These are phyloP conservation scores for Fomitopsis serialis DNA, from an alignment of 768 basidiomycete species.

Conservation along the genomic window DNA sequence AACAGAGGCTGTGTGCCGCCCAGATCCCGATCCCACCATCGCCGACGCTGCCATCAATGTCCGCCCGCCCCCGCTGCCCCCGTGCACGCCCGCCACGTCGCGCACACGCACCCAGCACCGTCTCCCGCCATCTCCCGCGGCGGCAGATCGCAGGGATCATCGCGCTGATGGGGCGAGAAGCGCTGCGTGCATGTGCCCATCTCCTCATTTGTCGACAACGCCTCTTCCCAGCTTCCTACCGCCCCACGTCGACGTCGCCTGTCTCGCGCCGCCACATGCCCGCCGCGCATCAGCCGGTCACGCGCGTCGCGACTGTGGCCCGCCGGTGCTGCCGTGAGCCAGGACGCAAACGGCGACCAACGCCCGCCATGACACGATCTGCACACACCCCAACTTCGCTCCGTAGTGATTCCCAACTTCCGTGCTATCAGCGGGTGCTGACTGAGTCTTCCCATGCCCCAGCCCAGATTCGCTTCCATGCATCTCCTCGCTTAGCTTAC, in stretches of 20 bases:
- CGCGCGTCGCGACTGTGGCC: background rate
- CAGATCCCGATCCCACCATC: background rate
- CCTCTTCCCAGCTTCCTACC: background rate
- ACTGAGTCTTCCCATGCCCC: background rate
- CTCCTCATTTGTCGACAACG: background rate
- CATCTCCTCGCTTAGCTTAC: background rate
- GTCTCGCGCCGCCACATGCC: background rate
- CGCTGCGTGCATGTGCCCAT: conserved; percentile 9
- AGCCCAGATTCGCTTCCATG: background rate
- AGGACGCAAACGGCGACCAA: background rate
- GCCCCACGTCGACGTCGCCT: background rate
- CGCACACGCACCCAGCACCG: background rate
- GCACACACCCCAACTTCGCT: background rate
- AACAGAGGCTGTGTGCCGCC: background rate
- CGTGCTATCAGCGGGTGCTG: background rate
- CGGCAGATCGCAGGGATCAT: conserved; percentile 8
- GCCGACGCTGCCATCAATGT: background rate
- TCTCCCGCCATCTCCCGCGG: background rate
- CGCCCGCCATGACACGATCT: background rate
- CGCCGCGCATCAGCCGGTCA: background rate
- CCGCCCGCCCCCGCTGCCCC: background rate
- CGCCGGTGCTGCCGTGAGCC: background rate
- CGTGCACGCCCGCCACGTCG: background rate
- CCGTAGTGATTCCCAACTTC: background rate
- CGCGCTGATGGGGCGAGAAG: conserved; percentile 16